Base-by-base conservation (phyloP, 768 basidiomycete species). In the Cantharellus cinnabarinus region DNA sequence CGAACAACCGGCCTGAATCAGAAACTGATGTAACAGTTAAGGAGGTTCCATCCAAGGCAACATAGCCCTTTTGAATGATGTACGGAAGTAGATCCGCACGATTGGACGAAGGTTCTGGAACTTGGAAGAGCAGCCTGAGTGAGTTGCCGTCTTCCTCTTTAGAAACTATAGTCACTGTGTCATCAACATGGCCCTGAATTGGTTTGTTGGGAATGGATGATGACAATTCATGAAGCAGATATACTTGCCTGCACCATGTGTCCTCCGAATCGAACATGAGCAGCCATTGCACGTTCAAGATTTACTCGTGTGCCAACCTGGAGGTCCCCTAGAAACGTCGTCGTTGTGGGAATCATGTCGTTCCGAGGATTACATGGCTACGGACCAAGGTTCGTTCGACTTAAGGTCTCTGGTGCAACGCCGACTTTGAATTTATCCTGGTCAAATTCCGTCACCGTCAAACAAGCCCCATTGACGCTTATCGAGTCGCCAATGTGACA, bases 401-500 rank as follows among this genome's bases (percentile, higher is more conserved):
- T 76, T 61, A 99, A 71, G 10, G 95, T 98, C 74, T 99, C 95
- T 64, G 94, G 93, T 51, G 94, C 93, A 54, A 99, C 73, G 77
- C 91, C 94, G 53, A 97, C 89, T 66, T 79, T 86, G 75, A 99
- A 98, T 62, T 74, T 70, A 2, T 62, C 50, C 2, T 58, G 44
- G 66, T 85, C 76, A 65, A 94, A 97, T 65, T 79, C 80, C 2
- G 83, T 91, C 50, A 94, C 94, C 0, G 95, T 98, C 67, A 99
- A 68, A 68, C 95, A 98, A 41, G 77, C 77, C 5, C 89, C 86
- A 62, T 88, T 85, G 63, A 90, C 83, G 48, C 86, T 85, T 58
- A 94, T 98, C 35, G 89, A 93, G 73, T 98, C 95, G 2, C 95
- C 95, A 57, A 91, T 75, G 63, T 83, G 79, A 72, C 91, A 98